Percentiles rank a stretch among this genome's conserved stretches.
These are phyloP conservation scores for Glycine tomentella DNA, from an alignment of 306 rosid species.

Conservation along the genomic window DNA sequence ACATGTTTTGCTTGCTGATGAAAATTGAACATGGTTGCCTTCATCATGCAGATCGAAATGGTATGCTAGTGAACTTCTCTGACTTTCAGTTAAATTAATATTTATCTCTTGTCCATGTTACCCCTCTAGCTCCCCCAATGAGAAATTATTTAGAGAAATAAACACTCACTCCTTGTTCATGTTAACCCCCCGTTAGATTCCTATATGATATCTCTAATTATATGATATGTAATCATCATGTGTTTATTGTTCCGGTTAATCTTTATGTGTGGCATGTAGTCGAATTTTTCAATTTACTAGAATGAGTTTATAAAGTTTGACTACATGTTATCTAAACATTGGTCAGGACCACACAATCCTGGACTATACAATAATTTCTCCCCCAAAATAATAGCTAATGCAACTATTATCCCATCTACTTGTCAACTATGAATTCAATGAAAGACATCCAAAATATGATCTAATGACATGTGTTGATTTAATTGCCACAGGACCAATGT, in stretches of 20 bases:
- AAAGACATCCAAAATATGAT: not conserved
- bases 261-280: not conserved
- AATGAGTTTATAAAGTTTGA: not conserved
- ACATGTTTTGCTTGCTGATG: slow-evolving; percentile 44
- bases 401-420: not conserved
- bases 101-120: not conserved
- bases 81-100: not conserved
- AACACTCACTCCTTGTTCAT: not conserved
- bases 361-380: not conserved
- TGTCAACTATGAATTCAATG: not conserved
- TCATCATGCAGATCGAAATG: slow-evolving; percentile 63
- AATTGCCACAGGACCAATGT: slow-evolving; percentile 48
- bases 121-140: not conserved
- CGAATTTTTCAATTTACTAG: not conserved
- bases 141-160: not conserved
- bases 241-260: not conserved
- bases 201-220: too few relatives aligned
- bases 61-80: slow-evolving; percentile 40
- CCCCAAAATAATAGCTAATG: not conserved
- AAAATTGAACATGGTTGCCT: slow-evolving; percentile 34
- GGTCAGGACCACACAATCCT: too few relatives aligned
- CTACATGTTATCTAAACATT: too few relatives aligned
- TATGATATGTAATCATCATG: too few relatives aligned
- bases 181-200: not conserved
- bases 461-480: not conserved